phyloP scores from a whole-genome alignment of 768 basidiomycete species.

The Inosperma sp. region DNA sequence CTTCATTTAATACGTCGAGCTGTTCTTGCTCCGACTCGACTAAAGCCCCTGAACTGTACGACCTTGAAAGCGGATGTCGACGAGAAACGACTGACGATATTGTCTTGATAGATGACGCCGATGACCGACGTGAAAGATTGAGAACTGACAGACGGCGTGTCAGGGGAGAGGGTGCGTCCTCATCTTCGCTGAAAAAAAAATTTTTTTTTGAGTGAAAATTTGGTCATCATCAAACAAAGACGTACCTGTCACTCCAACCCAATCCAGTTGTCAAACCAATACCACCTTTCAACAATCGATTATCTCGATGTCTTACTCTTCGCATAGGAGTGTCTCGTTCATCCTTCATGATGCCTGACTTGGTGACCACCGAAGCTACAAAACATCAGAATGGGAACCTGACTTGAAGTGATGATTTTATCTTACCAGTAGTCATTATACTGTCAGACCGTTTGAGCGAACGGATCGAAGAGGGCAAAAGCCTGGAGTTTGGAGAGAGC shows the following conservation, averaged over 20 bases:
- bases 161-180: conserved; percentile 64
- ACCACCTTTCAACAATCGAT: conserved; percentile 51
- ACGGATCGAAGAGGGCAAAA: conserved; percentile 38
- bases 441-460: conserved; percentile 31
- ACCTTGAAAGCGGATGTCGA: conserved; percentile 31
- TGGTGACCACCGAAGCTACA: conserved; percentile 29
- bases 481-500: conserved; percentile 60
- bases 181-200: conserved; percentile 52
- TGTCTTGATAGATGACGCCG: conserved; percentile 38
- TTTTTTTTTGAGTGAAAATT: not conserved
- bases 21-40: conserved; percentile 10
- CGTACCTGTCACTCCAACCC: conserved; percentile 71
- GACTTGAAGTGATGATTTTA: conserved; percentile 5
- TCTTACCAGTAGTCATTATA: conserved; percentile 33
- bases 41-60: conserved; percentile 30
- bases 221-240: conserved; percentile 2
- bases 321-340: conserved; percentile 53
- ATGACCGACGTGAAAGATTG: conserved; percentile 45
- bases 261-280: conserved; percentile 68
- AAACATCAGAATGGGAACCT: not conserved
- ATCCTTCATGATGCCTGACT: conserved; percentile 45
- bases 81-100: conserved; percentile 6
- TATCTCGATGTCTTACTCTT: conserved; percentile 59
- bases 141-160: conserved; percentile 59
- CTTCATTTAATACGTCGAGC: not conserved